Evolutionary conservation across 2,329 filamentous ascomycete species (phyloP).

Genomic region (Emmonsiellopsis sp.): DNA sequence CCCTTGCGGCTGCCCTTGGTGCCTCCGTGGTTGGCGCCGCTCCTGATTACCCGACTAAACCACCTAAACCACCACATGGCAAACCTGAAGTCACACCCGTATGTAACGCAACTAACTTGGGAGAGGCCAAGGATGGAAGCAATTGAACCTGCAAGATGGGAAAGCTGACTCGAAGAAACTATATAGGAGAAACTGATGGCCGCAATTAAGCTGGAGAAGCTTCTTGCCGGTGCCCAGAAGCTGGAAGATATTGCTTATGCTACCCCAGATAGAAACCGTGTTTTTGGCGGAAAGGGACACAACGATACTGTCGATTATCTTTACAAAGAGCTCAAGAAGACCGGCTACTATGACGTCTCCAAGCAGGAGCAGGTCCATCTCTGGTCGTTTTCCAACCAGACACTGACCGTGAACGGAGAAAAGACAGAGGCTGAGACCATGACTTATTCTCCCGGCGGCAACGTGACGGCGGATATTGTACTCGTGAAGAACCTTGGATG

Average conservation of each 20-base stretch:
- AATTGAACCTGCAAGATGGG: no score
- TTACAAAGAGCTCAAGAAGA: slow-evolving; percentile 9
- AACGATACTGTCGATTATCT: slow-evolving; percentile 13
- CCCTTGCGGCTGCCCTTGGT: slow-evolving; percentile 9
- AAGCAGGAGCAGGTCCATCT: slow-evolving; percentile 13
- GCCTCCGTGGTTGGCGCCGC: slow-evolving; percentile 2
- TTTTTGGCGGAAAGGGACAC: slow-evolving; percentile 15
- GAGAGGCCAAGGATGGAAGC: neutral
- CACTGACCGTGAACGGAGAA: slow-evolving; percentile 9
- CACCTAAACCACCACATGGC: neutral
- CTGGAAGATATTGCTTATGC: slow-evolving; percentile 16
- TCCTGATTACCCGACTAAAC: neutral
- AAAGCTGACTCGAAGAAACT: no score
- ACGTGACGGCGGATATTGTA: slow-evolving; percentile 33
- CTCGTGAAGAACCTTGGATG: slow-evolving; percentile 57
- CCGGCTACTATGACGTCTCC: slow-evolving; percentile 12
- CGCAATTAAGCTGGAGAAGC: slow-evolving; percentile 15
- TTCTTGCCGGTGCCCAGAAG: slow-evolving; percentile 13
- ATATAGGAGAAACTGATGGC: slow-evolving; percentile 14
- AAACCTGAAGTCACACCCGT: slow-evolving; percentile 1
- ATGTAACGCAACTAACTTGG: neutral
- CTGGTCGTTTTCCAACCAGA: slow-evolving; percentile 9
- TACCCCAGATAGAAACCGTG: slow-evolving; percentile 16
- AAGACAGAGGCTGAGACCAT: slow-evolving; percentile 7
- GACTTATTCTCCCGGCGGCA: slow-evolving; percentile 12